These are phyloP conservation scores for Yarrowia osloensis DNA, from an alignment of 805 yeast genomes.

Conservation along the genomic window DNA sequence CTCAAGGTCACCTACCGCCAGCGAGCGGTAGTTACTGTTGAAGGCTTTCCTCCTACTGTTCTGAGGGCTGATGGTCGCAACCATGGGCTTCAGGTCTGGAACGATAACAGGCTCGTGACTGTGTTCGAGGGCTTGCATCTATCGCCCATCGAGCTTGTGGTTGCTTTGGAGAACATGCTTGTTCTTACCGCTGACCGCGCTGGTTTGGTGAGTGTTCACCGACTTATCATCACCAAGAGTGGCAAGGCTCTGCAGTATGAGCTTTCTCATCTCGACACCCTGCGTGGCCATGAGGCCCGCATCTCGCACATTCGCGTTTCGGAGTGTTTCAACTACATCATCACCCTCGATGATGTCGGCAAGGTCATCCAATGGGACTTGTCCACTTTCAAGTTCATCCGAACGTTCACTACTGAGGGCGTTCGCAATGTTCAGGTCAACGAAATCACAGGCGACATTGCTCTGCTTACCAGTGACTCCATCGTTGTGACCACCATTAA, in stretches of 20 bases:
- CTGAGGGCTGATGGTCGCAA: background rate
- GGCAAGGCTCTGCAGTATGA: conserved; percentile 4
- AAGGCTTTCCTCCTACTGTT: conserved; percentile 11
- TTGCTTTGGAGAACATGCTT: conserved; percentile 13
- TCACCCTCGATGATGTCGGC: conserved; percentile 14
- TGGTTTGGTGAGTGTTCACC: conserved; percentile 13
- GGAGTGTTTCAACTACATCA: conserved; percentile 14
- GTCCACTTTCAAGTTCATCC: conserved; percentile 23
- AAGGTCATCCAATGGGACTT: conserved; percentile 25
- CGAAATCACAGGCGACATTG: conserved; percentile 16
- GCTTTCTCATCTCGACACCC: conserved; percentile 14
- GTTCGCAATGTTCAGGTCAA: conserved; percentile 12
- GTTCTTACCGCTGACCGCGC: conserved; percentile 19
- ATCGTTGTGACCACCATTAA: conserved; percentile 11
- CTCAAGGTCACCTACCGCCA: conserved; percentile 23
- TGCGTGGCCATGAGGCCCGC: conserved; percentile 17
- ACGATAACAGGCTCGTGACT: conserved; percentile 15
- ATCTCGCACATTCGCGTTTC: conserved; percentile 15
- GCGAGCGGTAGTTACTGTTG: conserved; percentile 11
- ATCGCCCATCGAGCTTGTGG: conserved; percentile 19
- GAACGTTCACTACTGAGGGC: conserved; percentile 5
- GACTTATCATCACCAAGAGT: conserved; percentile 7
- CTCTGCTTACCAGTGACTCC: conserved; percentile 8
- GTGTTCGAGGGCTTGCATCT: conserved; percentile 25
- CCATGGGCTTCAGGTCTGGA: conserved; percentile 23